Evolutionary conservation across 129 eudicot species (phyloP), one percentile per base, ranked within the genome.

Genomic region (Daucus carota): DNA sequence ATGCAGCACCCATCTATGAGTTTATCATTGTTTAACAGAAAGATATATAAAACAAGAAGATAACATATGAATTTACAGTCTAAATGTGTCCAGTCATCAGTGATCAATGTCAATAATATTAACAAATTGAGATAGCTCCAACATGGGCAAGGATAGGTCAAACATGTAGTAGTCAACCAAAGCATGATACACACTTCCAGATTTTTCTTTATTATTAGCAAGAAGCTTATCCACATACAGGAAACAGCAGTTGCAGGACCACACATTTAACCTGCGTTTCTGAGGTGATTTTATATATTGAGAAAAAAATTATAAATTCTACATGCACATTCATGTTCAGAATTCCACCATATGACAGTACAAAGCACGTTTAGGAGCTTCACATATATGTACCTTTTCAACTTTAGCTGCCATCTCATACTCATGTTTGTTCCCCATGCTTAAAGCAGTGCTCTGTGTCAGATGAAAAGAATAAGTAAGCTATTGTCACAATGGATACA

Each of bases 341-440:
- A 31, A 73, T 78, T 67, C 69, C 17, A 50, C 57, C 79, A 80
- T 57, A 50, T 52, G 48, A 76, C 43, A 43, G 12, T 57, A 36
- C 18, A 38, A 79, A 44, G 32, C 69, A 76, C 5, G 31, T 38
- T 44, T 45, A 70, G 76, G 75, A 77, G 72, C 71, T 62, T 34
- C 69, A 59, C 75, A 76, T 29, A 72, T 29, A 63, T 77, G 50
- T 84, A 91, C 98, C 89, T 81, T 91, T 76, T 94, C 97, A 77
- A 94, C 97, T 91, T 86, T 94, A 73, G 88, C 88, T 76, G 97
- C 98, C 89, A 94, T 87, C 75, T 91, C 93, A 74, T 67, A 83
- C 75, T 89, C 92, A 73, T 85, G 87, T 73, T 89, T 80, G 82
- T 93, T 85, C 50, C 98, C 98, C 97, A 90, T 93, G 81, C 91